Evolutionary conservation across 495 filamentous ascomycete genomes (phyloP).

Genomic region (Hyaloscypha finlandica): DNA sequence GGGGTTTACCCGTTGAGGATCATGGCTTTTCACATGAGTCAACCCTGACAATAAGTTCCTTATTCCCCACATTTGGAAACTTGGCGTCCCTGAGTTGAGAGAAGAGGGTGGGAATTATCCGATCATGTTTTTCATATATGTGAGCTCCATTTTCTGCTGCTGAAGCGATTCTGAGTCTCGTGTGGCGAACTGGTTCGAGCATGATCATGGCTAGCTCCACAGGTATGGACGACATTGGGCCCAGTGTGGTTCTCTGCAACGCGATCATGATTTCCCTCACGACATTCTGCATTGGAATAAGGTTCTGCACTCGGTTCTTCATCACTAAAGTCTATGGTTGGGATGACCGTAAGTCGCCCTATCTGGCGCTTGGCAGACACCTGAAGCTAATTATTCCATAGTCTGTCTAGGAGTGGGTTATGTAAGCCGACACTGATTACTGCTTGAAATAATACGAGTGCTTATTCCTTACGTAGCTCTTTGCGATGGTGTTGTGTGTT

Average conservation of each 20-base stretch:
- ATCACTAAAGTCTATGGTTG: background rate
- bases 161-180: too few species aligned
- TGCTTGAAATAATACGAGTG: background rate
- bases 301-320: slow-evolving; percentile 1
- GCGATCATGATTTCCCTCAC: background rate
- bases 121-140: too few species aligned
- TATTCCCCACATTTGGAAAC: too few species aligned
- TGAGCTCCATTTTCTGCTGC: too few species aligned
- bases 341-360: slow-evolving; percentile 4
- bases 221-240: background rate
- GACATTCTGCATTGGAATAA: slow-evolving; percentile 5
- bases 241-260: slow-evolving; percentile 8
- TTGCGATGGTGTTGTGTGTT: slow-evolving; percentile 11
- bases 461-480: slow-evolving; percentile 7
- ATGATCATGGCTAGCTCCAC: background rate
- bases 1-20: too few species aligned
- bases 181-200: too few species aligned
- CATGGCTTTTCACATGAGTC: too few species aligned
- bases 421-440: background rate
- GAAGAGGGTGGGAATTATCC: too few species aligned
- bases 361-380: background rate
- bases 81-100: too few species aligned
- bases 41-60: too few species aligned
- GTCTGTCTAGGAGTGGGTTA: slow-evolving; percentile 8
- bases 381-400: background rate